Base-by-base conservation (phyloP, 768 basidiomycete genomes). In the Pleurotus eryngii region DNA sequence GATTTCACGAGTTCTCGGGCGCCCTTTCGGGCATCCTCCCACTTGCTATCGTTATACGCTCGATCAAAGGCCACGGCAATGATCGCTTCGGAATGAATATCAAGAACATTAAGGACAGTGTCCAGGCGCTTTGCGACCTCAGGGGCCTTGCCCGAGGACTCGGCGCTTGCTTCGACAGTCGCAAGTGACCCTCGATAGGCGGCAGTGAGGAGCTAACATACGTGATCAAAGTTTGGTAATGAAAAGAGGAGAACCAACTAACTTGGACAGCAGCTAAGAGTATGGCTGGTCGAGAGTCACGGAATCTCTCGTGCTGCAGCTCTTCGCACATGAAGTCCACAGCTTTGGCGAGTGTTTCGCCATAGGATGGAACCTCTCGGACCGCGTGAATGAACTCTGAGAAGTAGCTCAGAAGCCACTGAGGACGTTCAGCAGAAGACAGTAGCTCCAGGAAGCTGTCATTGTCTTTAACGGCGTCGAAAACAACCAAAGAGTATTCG, bases 391-490 rank as follows among this genome's bases (percentile, higher is more conserved):
- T 70, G 65, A 83, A 84, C 59, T 85, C 80, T 46, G 76, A 69
- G 64, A 89, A 84, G 90, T 89, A 90, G 15, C 76, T 71, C 49
- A 90, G 70, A 63, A 80, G 71, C 79, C 82, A 80, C 2, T 76
- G 72, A 53, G 68, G 71, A 35, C 68, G 66, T 22, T 76, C 73
- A 5, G 67, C 67, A 22, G 67, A 61, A 7, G 69, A 60, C 11
- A 90, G 61, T 42, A 81, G 68, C 27, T 76, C 68, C 35, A 73
- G 65, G 65, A 82, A 87, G 5, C 77, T 74, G 2, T 75, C 67
- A 67, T 96, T 98, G 65, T 92, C 86, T 67, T 89, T 90, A 65
- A 98, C 81, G 12, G 87, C 81, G 64, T 91, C 92, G 63, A 96
- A 87, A 5, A 93, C 80, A 37, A 89, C 79, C 61, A 86, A 81